phyloP scores from a whole-genome alignment of 805 yeast species.

The Ogataea zsoltii region DNA sequence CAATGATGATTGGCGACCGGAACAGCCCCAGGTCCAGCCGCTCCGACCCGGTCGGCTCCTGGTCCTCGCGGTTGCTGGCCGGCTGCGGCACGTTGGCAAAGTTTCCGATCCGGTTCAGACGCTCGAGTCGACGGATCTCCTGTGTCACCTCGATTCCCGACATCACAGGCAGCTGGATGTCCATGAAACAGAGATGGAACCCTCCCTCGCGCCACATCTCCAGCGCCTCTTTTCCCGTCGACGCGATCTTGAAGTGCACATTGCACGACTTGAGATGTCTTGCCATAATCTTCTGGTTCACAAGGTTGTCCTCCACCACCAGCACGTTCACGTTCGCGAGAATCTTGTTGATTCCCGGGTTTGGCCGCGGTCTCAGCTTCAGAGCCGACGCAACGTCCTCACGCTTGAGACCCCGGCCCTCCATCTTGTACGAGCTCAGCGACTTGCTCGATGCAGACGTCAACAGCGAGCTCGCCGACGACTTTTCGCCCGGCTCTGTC shows the following conservation, averaged over 20 bases:
- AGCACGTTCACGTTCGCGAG: conserved; percentile 87
- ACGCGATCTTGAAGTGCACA: conserved; percentile 82
- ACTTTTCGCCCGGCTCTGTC: conserved; percentile 5
- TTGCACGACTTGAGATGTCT: conserved; percentile 84
- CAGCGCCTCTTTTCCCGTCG: conserved; percentile 92
- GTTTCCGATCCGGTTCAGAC: conserved; percentile 74
- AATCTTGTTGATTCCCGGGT: conserved; percentile 56
- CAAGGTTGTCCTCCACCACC: conserved; percentile 94
- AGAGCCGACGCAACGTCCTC: conserved; percentile 18
- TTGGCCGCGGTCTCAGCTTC: conserved; percentile 22
- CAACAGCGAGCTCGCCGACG: conserved; percentile 6
- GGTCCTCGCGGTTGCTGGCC: conserved; percentile 8
- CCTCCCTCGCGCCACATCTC: conserved; percentile 96
- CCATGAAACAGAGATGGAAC: conserved; percentile 93
- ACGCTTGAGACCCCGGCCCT: conserved; percentile 6
- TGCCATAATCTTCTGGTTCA: conserved; percentile 88
- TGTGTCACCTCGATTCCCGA: conserved; percentile 95
- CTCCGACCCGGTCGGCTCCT: conserved; percentile 41
- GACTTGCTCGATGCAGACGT: conserved; percentile 7
- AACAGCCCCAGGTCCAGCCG: conserved; percentile 61
- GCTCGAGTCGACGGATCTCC: conserved; percentile 84
- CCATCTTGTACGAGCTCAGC: neutral
- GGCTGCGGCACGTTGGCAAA: conserved; percentile 31
- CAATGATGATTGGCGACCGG: conserved; percentile 94
- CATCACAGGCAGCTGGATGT: conserved; percentile 92